A percentile compares a stretch with the other conserved stretches of the same genome.
Evolutionary conservation across 1,284 basidiomycete species (phyloP).

Genomic region (Sporisorium reilianum): DNA sequence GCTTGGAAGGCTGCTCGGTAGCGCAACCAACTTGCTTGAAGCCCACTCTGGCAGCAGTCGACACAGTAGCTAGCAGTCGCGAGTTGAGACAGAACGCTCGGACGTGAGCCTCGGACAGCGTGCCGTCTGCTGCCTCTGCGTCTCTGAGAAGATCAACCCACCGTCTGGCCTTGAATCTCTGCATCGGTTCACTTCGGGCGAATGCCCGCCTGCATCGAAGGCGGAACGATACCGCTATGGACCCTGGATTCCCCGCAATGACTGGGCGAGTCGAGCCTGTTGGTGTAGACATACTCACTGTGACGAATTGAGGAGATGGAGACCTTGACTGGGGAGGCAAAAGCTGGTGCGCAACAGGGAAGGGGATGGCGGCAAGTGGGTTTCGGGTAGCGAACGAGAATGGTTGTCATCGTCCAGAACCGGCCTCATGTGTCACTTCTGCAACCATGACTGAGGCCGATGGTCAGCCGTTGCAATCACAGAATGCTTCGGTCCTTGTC

Average conservation of each 20-base stretch:
- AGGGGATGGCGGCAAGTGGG: too few species aligned
- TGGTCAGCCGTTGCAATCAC: not conserved
- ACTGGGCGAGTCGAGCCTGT: not conserved
- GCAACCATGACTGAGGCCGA: conserved; percentile 17
- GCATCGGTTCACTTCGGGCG: conserved; percentile 23
- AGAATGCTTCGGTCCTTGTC: too few species aligned
- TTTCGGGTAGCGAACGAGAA: not conserved
- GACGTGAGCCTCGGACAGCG: conserved; percentile 9
- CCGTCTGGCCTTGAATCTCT: not conserved
- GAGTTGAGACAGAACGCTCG: not conserved
- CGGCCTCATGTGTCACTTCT: conserved; percentile 3
- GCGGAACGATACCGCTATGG: not conserved
- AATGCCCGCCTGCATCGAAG: conserved; percentile 12
- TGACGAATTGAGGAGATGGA: not conserved
- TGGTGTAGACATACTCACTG: not conserved
- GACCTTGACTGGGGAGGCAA: too few species aligned
- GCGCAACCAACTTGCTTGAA: too few species aligned
- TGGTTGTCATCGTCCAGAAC: not conserved
- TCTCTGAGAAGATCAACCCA: not conserved
- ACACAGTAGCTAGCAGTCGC: too few species aligned
- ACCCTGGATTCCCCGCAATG: not conserved
- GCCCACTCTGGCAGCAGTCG: too few species aligned
- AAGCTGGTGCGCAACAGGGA: too few species aligned
- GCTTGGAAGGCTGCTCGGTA: not conserved
- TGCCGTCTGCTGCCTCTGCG: not conserved